Percentiles rank a stretch among this genome's conserved stretches.
Conservation (phyloP, 768 basidiomycete species). For the Boletus pseudo-olivaceus region DNA sequence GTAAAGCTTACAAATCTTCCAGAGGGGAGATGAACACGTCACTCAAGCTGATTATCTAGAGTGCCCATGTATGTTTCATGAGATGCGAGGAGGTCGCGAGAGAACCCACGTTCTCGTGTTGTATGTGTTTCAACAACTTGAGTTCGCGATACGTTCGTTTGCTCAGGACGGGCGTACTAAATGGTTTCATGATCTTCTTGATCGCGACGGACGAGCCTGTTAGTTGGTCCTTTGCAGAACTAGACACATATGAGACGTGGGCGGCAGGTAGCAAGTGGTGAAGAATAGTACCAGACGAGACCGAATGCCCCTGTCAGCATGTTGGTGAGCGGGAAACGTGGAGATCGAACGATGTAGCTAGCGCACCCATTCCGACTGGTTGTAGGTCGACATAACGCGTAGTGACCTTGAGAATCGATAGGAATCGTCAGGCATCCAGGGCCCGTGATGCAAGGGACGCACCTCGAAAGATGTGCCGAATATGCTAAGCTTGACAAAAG, state of each 20-base stretch:
- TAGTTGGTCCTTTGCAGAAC: conserved; percentile 93
- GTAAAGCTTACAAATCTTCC: conserved; percentile 79
- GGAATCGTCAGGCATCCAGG: conserved; percentile 19
- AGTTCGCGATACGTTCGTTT: conserved; percentile 98
- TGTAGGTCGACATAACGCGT: conserved; percentile 99
- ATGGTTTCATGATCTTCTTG: conserved; percentile 99
- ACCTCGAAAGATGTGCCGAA: conserved; percentile 98
- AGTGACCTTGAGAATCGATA: conserved; percentile 63
- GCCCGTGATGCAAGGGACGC: conserved; percentile 13
- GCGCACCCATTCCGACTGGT: conserved; percentile 97
- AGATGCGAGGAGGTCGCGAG: conserved; percentile 1
- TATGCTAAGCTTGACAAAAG: conserved; percentile 97
- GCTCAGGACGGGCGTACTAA: conserved; percentile 96
- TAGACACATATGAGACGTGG: conserved; percentile 31
- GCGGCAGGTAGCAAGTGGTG: neutral
- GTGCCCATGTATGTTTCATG: neutral
- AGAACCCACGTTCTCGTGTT: conserved; percentile 87
- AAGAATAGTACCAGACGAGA: conserved; percentile 77
- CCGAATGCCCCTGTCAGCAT: conserved; percentile 75
- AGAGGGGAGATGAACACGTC: conserved; percentile 99
- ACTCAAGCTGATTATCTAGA: conserved; percentile 93
- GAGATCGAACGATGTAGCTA: conserved; percentile 7
- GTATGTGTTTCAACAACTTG: conserved; percentile 96
- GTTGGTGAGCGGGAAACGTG: conserved; percentile 16
- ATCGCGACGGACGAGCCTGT: conserved; percentile 93